Evolutionary conservation across 164 flowering plant genomes (phyloP).

Genomic region (Aristolochia californica): DNA sequence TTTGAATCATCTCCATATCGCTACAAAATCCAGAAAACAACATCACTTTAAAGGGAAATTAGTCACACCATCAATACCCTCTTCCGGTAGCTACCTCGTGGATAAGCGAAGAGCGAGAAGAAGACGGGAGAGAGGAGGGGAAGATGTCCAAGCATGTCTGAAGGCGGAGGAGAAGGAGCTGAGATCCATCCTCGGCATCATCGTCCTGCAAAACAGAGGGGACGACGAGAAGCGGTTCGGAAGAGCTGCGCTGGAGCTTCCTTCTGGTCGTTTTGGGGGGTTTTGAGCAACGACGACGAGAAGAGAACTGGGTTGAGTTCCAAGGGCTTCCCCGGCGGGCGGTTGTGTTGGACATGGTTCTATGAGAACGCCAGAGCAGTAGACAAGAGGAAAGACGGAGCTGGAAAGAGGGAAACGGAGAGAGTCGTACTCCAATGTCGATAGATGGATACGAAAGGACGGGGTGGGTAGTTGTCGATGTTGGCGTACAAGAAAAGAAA

Average conservation of each 20-base stretch:
- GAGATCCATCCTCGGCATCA: background rate
- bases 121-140: conserved; percentile 13
- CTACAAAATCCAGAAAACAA: conserved; percentile 7
- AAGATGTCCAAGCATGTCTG: conserved; percentile 31
- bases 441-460: too few species aligned
- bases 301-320: background rate
- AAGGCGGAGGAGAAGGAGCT: conserved; percentile 12
- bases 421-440: too few species aligned
- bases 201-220: background rate
- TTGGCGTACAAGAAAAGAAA: too few species aligned
- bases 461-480: too few species aligned
- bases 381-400: too few species aligned
- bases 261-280: conserved; percentile 15
- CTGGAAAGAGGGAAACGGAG: too few species aligned
- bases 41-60: too few species aligned
- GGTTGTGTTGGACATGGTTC: background rate
- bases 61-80: too few species aligned
- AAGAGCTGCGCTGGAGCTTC: conserved; percentile 26
- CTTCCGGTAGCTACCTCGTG: too few species aligned
- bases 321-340: background rate
- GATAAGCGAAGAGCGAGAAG: conserved; percentile 2
- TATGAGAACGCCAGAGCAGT: too few species aligned
- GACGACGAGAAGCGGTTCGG: conserved; percentile 34
- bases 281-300: conserved; percentile 2
- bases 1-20: conserved; percentile 48